Conservation (phyloP, 208 protist species). For the Vickermania ingenoplastis region DNA sequence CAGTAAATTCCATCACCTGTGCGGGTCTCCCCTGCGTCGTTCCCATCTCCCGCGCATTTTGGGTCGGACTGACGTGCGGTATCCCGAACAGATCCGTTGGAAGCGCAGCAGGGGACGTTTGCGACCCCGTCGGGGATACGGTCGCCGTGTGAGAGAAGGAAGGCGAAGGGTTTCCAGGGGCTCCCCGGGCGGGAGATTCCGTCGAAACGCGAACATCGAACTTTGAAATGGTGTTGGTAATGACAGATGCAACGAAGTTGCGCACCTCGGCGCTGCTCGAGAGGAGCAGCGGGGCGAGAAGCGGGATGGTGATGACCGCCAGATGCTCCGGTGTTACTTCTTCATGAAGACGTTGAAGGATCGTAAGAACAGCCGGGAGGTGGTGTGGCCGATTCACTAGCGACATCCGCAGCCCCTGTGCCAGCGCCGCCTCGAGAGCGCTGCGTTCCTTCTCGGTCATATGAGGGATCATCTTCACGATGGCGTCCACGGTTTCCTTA, state of each 20-base stretch:
- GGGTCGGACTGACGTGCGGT: too few species aligned
- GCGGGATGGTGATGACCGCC: constrained; percentile 26
- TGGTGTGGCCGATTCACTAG: constrained; percentile 8
- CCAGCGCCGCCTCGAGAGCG: neutral
- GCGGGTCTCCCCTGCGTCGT: too few species aligned
- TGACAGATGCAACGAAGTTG: constrained; percentile 12
- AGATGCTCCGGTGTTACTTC: constrained; percentile 26
- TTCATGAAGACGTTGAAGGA: constrained; percentile 21
- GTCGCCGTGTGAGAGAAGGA: too few species aligned
- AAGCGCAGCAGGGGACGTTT: too few species aligned
- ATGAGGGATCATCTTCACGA: neutral
- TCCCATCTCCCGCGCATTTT: too few species aligned
- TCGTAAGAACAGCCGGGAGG: constrained; percentile 5
- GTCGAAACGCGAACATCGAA: constrained; percentile 1
- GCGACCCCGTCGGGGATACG: too few species aligned
- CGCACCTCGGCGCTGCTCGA: constrained; percentile 13
- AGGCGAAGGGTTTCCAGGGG: too few species aligned
- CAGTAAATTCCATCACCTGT: too few species aligned
- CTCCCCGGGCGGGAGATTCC: too few species aligned
- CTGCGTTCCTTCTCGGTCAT: neutral
- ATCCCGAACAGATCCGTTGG: too few species aligned
- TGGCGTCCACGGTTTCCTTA: neutral
- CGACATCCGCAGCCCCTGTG: neutral
- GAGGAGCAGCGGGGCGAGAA: constrained; percentile 31
- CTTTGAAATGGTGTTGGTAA: constrained; percentile 7